Base-by-base conservation (phyloP, 495 filamentous ascomycete species). In the Hypoxylon perforatum region DNA sequence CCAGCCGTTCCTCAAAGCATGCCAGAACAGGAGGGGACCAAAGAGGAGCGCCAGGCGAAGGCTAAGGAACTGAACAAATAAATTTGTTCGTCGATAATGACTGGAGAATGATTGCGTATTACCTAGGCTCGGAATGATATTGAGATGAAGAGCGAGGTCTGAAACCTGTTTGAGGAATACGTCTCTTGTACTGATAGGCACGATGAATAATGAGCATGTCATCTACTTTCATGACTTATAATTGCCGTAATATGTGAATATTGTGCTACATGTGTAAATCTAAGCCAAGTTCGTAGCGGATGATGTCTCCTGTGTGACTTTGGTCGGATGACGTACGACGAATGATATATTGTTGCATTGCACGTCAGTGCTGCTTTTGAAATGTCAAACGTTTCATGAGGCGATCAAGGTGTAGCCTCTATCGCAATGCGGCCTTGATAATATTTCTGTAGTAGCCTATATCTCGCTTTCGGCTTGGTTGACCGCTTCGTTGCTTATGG, bases 41-140 rank as follows among this genome's bases (percentile, higher is more conserved):
- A 86, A 72, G 88, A 91, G 70, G 89, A 92, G 67, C 84, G 87
- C 38, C 78, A 82, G 62, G 87, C 84, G 4, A 89, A 85, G 73
- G 85, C 84, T 44, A 77, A 86, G 69, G 85, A 86, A 67, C 66
- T 92, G 66, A 91, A 92, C 79, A 86, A 90, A 75, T 83, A 81
- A 72, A 59, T 14, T n/a, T 36, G 36, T 14, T 15, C 30, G 18
- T 22, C 17, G 18, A 23, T 22, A 47, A 46, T 25, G 17, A 19
- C 48, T 50, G n/a, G 3, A 49, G 47, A 41, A 54, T 41, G 41
- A 54, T 54, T 48, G 5, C 42, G 5, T 53, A 52, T 3, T 11
- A 36, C 28, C 18, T 50, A 58, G 42, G 49, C 25, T 53, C 41
- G 50, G 22, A 25, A 59, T 57, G 30, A 39, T 46, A 36, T 45